phyloP scores from a whole-genome alignment of 2,329 filamentous ascomycete genomes.

The Uncinocarpus reesii region DNA sequence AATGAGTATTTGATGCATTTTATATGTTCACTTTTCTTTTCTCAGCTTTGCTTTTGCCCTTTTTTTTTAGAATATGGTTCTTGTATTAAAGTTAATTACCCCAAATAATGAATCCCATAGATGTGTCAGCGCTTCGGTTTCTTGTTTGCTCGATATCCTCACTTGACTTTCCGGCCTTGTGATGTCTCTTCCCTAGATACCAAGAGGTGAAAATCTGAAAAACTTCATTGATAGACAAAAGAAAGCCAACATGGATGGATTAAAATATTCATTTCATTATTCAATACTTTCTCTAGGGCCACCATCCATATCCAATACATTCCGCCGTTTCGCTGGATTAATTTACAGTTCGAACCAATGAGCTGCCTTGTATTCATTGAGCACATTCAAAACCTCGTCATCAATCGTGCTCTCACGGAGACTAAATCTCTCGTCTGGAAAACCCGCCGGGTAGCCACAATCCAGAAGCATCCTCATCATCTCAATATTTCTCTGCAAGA shows the following conservation, averaged over 20 bases:
- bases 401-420: no score
- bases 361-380: no score
- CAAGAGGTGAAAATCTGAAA: neutral
- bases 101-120: slow-evolving; percentile 9
- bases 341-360: no score
- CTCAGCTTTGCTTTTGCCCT: neutral
- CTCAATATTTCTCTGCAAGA: neutral
- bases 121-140: neutral
- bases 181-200: neutral
- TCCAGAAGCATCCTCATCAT: neutral
- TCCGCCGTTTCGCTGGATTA: no score
- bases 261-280: no score
- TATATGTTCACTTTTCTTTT: neutral
- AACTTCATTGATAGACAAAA: neutral
- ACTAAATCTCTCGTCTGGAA: no score
- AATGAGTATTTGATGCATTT: neutral
- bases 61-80: slow-evolving; percentile 8
- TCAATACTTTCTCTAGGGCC: no score
- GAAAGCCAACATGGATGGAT: neutral
- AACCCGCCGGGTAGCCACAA: neutral
- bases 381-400: no score
- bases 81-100: slow-evolving; percentile 10
- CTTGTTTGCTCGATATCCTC: neutral
- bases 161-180: neutral
- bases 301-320: no score